Evolutionary conservation across 176 grass and related monocot genomes (phyloP), one percentile per base, ranked within the genome.

Genomic region (Tillandsia leiboldiana): DNA sequence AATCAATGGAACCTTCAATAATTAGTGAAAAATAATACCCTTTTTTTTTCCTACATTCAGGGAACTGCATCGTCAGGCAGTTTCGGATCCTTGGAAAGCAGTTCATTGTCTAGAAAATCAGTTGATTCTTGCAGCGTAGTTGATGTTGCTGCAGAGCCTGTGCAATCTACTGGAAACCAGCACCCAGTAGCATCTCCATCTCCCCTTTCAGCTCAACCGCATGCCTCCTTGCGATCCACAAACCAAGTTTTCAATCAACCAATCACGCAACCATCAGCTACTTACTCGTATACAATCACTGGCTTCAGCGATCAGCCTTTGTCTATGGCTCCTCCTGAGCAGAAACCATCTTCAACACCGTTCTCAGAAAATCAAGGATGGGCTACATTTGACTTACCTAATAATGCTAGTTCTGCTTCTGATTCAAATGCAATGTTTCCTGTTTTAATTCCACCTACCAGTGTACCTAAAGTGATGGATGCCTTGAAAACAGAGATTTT

Each of bases 11-110:
- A 33, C 29, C 29, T 33, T 33, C 29, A 33, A 33, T 33, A 75
- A 47, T 14, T 79, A 23, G 48, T 76, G 7, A 83, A 57, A 14
- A 64, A 52, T 26, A 69, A 47, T 65, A 57, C 15, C 3, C 54
- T 49, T 24, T 66, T 12, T 69, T 76, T 77, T 75, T 82, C 52
- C 14, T 69, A 81, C 77, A 59, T 79, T 68, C 86, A 97, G 94
- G 84, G 94, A 81, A 97, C 84, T 52, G 18, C 70, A 74, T 97
- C 94, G 69, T 83, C 89, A 63, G 86, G 89, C 75, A 97, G 89
- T 78, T 87, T 87, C 79, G 89, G 84, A 80, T 97, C 86, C 12
- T 96, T 87, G 71, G 52, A 72, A 10, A 48, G 51, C 70, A 33
- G 18, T 53, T 33, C 70, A 27, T 7, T 58, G 7, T 72, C 70